phyloP scores from a whole-genome alignment of 495 filamentous ascomycete genomes.

The Letharia lupina region DNA sequence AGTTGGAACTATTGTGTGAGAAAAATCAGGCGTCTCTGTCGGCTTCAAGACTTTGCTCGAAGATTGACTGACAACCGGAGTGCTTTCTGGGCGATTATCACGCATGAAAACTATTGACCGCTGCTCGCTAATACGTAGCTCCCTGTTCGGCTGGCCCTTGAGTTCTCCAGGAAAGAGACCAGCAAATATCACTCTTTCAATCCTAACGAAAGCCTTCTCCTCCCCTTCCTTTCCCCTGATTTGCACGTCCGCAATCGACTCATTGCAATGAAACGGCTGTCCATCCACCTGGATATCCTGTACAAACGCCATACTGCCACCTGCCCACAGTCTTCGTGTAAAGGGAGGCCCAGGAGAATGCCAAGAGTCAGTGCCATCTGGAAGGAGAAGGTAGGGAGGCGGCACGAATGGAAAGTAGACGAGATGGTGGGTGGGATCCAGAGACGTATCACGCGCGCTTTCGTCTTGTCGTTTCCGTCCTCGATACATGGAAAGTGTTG shows the following conservation, averaged over 20 bases:
- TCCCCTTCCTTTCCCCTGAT: constrained; percentile 46
- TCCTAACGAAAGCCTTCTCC: constrained; percentile 53
- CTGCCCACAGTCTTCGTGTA: constrained; percentile 71
- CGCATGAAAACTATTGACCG: constrained; percentile 57
- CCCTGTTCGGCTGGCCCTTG: neutral
- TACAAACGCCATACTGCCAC: constrained; percentile 38
- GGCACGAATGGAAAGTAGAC: constrained; percentile 60
- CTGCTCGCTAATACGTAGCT: constrained; percentile 38
- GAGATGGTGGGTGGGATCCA: constrained; percentile 61
- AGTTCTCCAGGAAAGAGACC: constrained; percentile 26
- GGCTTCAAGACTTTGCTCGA: constrained; percentile 23
- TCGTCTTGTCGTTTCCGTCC: too few relatives aligned
- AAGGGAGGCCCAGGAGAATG: constrained; percentile 60
- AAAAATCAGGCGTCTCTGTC: constrained; percentile 45
- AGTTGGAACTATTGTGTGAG: constrained; percentile 53
- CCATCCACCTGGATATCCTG: neutral
- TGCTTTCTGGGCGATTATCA: constrained; percentile 20
- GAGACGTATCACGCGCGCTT: neutral
- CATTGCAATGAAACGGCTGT: constrained; percentile 33
- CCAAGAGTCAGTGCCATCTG: constrained; percentile 63
- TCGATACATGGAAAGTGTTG: too few relatives aligned
- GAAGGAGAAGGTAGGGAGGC: constrained; percentile 44
- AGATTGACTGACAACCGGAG: constrained; percentile 15
- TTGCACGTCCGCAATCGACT: constrained; percentile 54
- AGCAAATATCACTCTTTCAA: constrained; percentile 41